Evolutionary conservation across 495 filamentous ascomycete species (phyloP).

Genomic region (Aspergillus steynii): DNA sequence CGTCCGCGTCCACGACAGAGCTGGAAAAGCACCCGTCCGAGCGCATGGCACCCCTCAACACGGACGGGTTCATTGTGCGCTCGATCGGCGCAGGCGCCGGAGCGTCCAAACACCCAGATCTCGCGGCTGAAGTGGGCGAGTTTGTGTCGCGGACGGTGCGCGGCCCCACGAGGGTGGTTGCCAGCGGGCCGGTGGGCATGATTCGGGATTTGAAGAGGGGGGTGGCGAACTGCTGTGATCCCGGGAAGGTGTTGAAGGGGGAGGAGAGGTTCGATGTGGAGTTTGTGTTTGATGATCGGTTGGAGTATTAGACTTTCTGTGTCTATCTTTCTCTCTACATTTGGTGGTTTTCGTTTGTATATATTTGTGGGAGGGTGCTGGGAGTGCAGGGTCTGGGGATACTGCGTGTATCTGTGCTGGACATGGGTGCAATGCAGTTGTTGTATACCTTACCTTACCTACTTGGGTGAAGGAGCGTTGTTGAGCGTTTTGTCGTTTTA

Average conservation of each 20-base stretch:
- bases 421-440: conserved; percentile 1
- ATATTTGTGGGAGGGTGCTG: not conserved
- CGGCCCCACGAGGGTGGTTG: conserved; percentile 57
- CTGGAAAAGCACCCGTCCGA: not conserved
- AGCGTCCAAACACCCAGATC: conserved; percentile 25
- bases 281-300: conserved; percentile 55
- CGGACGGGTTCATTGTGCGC: conserved; percentile 11
- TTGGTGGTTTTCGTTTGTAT: not conserved
- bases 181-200: conserved; percentile 62
- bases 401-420: not conserved
- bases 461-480: not conserved
- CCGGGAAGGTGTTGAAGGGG: conserved; percentile 51
- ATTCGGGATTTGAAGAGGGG: conserved; percentile 53
- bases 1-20: no score
- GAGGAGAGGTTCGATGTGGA: conserved; percentile 56
- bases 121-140: conserved; percentile 22
- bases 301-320: conserved; percentile 27
- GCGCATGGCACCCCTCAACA: not conserved
- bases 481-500: not conserved
- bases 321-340: conserved; percentile 9
- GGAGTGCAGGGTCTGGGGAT: not conserved
- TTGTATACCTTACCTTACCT: not conserved
- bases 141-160: conserved; percentile 29
- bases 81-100: not conserved
- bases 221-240: conserved; percentile 54